Percentiles rank a stretch among this genome's conserved stretches.
Evolutionary conservation across 2,329 filamentous ascomycete genomes (phyloP).

Genomic region (Bipolaris sorokiniana): DNA sequence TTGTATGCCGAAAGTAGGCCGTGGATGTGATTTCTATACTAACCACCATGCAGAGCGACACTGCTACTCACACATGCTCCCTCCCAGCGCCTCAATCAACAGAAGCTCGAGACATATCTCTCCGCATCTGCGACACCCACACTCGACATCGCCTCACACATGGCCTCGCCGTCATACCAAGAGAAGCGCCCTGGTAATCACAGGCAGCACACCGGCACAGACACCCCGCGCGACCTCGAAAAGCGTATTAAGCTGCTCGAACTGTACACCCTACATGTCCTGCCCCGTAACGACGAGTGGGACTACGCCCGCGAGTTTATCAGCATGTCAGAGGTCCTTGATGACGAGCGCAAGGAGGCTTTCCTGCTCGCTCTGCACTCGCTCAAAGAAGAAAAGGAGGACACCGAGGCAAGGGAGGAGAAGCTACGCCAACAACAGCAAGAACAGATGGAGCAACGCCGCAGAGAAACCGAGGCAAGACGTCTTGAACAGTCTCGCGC

Average conservation of each 20-base stretch:
- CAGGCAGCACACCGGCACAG: constrained; percentile 64
- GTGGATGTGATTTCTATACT: constrained; percentile 1
- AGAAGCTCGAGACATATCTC: constrained; percentile 85
- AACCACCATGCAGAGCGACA: constrained; percentile 68
- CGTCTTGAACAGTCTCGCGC: constrained; percentile 50
- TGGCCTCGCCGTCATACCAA: constrained; percentile 55
- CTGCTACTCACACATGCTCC: constrained; percentile 88
- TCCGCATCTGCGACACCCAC: constrained; percentile 75
- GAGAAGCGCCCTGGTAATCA: constrained; percentile 42
- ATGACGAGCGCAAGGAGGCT: constrained; percentile 88
- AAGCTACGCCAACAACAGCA: constrained; percentile 67
- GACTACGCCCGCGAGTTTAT: constrained; percentile 94
- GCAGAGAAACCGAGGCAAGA: constrained; percentile 50
- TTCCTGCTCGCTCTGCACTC: constrained; percentile 86
- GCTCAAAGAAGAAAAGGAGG: constrained; percentile 81
- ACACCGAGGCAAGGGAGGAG: constrained; percentile 68
- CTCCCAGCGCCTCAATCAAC: constrained; percentile 82
- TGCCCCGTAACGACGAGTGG: constrained; percentile 95
- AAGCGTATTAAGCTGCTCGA: constrained; percentile 91
- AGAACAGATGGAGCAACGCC: constrained; percentile 59
- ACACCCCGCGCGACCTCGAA: constrained; percentile 83
- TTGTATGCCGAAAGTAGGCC: constrained; percentile 61
- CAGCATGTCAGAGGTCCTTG: constrained; percentile 80
- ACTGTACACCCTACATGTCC: constrained; percentile 90
- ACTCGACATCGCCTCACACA: constrained; percentile 71